A percentile compares a stretch with the other conserved stretches of the same genome.
phyloP scores from a whole-genome alignment of 129 eudicot genomes.

The Apium graveolens region DNA sequence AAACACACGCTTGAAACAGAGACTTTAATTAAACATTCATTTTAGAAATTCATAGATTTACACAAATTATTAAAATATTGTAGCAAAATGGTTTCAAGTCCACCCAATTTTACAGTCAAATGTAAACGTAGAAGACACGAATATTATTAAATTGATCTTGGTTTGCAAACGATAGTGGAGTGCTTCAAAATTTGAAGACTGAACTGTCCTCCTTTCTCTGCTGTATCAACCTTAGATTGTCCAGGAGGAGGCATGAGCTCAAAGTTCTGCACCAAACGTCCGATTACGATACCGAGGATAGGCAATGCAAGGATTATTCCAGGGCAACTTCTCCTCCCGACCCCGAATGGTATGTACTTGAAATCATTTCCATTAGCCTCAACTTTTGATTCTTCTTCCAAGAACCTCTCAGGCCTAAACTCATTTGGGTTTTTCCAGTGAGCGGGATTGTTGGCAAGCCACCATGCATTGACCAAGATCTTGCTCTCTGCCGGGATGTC shows the following conservation, averaged over 20 bases:
- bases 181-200: constrained; percentile 71
- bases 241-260: constrained; percentile 94
- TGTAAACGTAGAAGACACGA: background rate
- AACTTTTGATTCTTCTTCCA: constrained; percentile 82
- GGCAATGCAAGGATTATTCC: constrained; percentile 93
- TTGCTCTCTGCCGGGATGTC: constrained; percentile 95
- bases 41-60: background rate
- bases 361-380: constrained; percentile 89
- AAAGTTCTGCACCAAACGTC: constrained; percentile 85
- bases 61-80: background rate
- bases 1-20: background rate
- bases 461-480: constrained; percentile 85
- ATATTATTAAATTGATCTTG: constrained; percentile 39
- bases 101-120: constrained; percentile 4
- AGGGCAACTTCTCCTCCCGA: constrained; percentile 89
- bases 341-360: constrained; percentile 81
- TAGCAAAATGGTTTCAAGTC: background rate
- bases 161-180: constrained; percentile 71
- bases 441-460: constrained; percentile 83
- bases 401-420: constrained; percentile 90
- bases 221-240: constrained; percentile 55
- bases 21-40: background rate
- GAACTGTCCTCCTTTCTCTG: constrained; percentile 87
- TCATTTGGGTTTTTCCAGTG: constrained; percentile 88
- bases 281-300: constrained; percentile 71